These are phyloP conservation scores for Litsea cubeba DNA, from an alignment of 164 flowering plant genomes.

Conservation along the genomic window DNA sequence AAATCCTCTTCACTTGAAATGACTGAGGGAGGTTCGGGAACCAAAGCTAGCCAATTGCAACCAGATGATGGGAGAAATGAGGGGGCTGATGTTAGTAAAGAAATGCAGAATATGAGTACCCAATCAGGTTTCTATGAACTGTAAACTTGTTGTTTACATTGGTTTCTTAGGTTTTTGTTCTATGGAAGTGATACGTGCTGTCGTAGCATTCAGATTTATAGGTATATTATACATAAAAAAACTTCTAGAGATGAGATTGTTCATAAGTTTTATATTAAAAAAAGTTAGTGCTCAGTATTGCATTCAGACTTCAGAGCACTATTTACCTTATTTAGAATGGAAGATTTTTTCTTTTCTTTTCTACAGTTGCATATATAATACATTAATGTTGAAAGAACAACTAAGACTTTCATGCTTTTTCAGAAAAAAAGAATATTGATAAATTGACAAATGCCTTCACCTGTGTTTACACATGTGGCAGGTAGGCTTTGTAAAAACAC, in stretches of 20 bases:
- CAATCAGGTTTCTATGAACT: constrained; percentile 35
- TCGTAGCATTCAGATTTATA: not conserved
- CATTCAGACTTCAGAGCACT: too few species aligned
- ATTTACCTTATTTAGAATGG: too few species aligned
- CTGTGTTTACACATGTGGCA: not conserved
- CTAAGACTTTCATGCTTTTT: too few species aligned
- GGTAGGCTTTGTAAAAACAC: not conserved
- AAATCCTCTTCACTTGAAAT: constrained; percentile 46
- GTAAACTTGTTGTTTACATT: not conserved
- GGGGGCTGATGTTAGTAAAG: constrained; percentile 46
- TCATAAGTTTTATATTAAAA: too few species aligned
- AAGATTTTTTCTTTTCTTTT: too few species aligned
- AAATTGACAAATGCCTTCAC: not conserved
- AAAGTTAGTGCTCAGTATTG: too few species aligned
- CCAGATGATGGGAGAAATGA: constrained; percentile 39
- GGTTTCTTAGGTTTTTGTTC: not conserved
- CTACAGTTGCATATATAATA: too few species aligned
- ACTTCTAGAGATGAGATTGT: too few species aligned
- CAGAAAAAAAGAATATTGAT: not conserved
- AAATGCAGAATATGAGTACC: constrained; percentile 32
- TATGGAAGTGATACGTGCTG: not conserved
- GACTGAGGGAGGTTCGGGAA: constrained; percentile 28
- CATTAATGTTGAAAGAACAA: too few species aligned
- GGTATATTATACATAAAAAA: not conserved
- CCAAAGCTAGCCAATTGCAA: constrained; percentile 41